phyloP scores from a whole-genome alignment of 352 stramenopile genomes.

The Saprolegnia parasitica region DNA sequence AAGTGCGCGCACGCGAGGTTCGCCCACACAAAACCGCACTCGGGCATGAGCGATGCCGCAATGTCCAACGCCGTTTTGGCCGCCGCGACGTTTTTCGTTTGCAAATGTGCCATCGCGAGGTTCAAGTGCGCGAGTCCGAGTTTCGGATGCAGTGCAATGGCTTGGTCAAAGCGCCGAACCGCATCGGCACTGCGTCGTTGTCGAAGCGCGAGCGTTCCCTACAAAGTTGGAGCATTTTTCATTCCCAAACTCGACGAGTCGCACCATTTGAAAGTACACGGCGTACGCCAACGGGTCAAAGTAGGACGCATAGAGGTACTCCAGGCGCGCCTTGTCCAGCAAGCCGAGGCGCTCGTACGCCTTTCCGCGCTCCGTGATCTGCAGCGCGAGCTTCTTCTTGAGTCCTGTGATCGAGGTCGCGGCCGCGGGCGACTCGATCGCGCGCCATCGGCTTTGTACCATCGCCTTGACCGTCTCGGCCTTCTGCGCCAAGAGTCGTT shows the following conservation, averaged over 20 bases:
- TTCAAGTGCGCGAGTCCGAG: slow-evolving; percentile 62
- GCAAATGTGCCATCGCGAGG: slow-evolving; percentile 46
- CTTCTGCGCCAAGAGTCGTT: slow-evolving; percentile 3
- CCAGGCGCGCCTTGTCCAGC: slow-evolving; percentile 44
- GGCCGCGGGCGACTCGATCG: background rate
- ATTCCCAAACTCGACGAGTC: background rate
- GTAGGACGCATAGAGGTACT: slow-evolving; percentile 59
- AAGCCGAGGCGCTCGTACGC: slow-evolving; percentile 50
- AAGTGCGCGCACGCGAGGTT: slow-evolving; percentile 60
- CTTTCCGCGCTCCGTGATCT: slow-evolving; percentile 68
- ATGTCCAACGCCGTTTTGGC: slow-evolving; percentile 50
- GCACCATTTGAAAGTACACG: slow-evolving; percentile 47
- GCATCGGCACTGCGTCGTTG: slow-evolving; percentile 41
- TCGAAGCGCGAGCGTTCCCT: slow-evolving; percentile 48
- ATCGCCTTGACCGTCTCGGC: background rate
- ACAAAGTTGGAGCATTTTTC: background rate
- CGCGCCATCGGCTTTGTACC: background rate
- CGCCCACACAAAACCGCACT: slow-evolving; percentile 59
- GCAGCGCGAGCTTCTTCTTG: slow-evolving; percentile 62
- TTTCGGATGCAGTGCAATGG: slow-evolving; percentile 44
- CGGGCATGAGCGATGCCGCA: slow-evolving; percentile 45
- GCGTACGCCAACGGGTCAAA: slow-evolving; percentile 61
- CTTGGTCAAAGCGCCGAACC: slow-evolving; percentile 36
- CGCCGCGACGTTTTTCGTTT: slow-evolving; percentile 31
- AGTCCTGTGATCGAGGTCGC: slow-evolving; percentile 21